Evolutionary conservation across 257 asterid genomes (phyloP).

Genomic region (Solanum paucissectum): DNA sequence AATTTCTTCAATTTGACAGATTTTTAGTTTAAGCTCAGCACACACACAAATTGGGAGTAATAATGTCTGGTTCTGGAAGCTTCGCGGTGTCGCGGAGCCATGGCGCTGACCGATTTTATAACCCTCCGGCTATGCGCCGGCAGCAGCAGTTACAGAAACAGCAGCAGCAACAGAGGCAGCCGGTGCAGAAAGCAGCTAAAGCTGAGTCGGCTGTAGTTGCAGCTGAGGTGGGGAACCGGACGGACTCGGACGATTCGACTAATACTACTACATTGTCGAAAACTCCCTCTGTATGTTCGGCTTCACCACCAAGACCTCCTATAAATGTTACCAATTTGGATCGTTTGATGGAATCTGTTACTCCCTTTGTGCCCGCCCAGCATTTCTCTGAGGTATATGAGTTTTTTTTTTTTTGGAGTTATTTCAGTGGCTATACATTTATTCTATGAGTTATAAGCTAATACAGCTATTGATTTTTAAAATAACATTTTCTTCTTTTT

Average conservation of each 20-base stretch:
- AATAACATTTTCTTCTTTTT: neutral
- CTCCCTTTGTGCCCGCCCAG: slow-evolving; percentile 42
- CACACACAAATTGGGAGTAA: neutral
- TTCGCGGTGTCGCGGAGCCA: slow-evolving; percentile 44
- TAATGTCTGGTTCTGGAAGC: slow-evolving; percentile 68
- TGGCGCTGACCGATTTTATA: slow-evolving; percentile 47
- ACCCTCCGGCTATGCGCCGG: slow-evolving; percentile 46
- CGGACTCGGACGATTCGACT: slow-evolving; percentile 21
- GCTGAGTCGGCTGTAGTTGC: slow-evolving; percentile 10
- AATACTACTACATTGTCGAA: slow-evolving; percentile 36
- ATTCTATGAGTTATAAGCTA: neutral
- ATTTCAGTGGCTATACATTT: neutral
- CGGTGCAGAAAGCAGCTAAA: slow-evolving; percentile 21
- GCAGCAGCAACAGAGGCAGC: slow-evolving; percentile 23
- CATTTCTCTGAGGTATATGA: slow-evolving; percentile 42
- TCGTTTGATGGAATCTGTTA: slow-evolving; percentile 55
- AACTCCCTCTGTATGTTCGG: slow-evolving; percentile 20
- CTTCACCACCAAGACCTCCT: slow-evolving; percentile 14
- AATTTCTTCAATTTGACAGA: neutral
- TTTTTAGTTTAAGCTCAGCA: neutral
- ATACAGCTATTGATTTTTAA: neutral
- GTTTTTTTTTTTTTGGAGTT: neutral
- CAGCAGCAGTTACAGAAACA: slow-evolving; percentile 31
- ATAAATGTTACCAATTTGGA: slow-evolving; percentile 47
- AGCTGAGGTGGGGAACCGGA: slow-evolving; percentile 15